Evolutionary conservation across 2,329 filamentous ascomycete genomes (phyloP), one percentile per base, ranked within the genome.

Genomic region (Claviceps sp.): DNA sequence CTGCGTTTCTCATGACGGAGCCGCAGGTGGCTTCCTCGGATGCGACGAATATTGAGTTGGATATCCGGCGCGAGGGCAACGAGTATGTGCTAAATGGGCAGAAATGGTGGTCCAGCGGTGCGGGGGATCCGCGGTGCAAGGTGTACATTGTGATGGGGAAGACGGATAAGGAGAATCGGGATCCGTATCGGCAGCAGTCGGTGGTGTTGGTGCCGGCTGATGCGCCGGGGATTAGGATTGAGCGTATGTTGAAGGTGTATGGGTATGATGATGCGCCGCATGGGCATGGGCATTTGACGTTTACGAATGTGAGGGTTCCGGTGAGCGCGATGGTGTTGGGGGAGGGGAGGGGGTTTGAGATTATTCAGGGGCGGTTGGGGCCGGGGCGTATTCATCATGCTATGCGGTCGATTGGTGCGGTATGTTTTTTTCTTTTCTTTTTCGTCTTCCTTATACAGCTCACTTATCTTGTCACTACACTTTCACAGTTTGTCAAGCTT

Each of bases 21-120:
- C 88, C 89, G 5, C 84, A 89, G 60, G 78, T 94, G 44, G 89
- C 90, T 4, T 90, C 85, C 19, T 90, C 85, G 48, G 91, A 97
- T 73, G 93, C 93, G 5, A 94, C 83, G 53, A 97, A 98, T 66
- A 95, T 95, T 58, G 77, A 89, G 70, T 74, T 98, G 65, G 79
- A 76, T 54, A 96, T 98, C 65, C 78, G 73, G 58, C 81, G 80
- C 53, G 89, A 96, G 58, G 91, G 90, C 11, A 81, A 93, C 63
- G 81, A 93, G 61, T 96, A 93, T 65, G 82, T 97, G 17, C 77
- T 98, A 51, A 96, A 97, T 64, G 93, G 93, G 53, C 61, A 91
- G 81, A 98, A 98, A 88, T 98, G 93, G 93, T 98, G 93, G 93
- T 95, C 89, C 30, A 95, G 88, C 57, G 93, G 93, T 58, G 89